Base-by-base conservation (phyloP, 2,329 filamentous ascomycete species). In the Fusarium redolens region DNA sequence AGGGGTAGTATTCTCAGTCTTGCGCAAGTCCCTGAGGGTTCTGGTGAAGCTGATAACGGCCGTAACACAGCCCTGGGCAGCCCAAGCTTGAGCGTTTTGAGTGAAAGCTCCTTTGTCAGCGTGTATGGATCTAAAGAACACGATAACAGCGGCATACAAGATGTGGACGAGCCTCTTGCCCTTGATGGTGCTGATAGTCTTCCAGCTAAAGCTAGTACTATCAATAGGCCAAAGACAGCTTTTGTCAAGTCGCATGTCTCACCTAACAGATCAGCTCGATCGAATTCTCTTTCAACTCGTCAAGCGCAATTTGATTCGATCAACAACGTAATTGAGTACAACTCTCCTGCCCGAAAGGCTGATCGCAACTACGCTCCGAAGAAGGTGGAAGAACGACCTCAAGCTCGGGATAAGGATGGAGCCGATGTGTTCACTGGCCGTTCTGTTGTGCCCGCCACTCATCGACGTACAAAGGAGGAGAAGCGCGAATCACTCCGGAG, bases 91-190 rank as follows among this genome's bases (percentile, higher is more conserved):
- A 92, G 91, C 71, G 84, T 92, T 17, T 80, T 92, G 69, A 92
- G 90, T 72, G 90, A 92, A 78, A 92, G 90, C 77, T 92, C 90
- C 0, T 92, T 92, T 74, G 74, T 88, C 28, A 92, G 90, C 73
- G 83, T 92, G 1, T 92, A 92, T 61, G 90, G 90, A 5, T 80
- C 83, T 30, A 86, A 85, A 68, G 75, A 69, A 12, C 60, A 73
- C 4, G 77, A 79, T 14, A 75, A 73, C 33, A 73, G 74, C 15
- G 73, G 74, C 7, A 66, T 77, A 5, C 64, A 65, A 22, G 71
- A 78, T 7, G 68, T 79, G 7, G 81, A 82, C 25, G 80, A 82
- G 40, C 75, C 79, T 1, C 70, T 79, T 10, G 71, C 75, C 14
- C 73, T 80, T 44, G 78, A 82, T 58, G 79, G 80, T 6, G 58